Evolutionary conservation across 768 basidiomycete species (phyloP).

Genomic region (Obba rivulosa): DNA sequence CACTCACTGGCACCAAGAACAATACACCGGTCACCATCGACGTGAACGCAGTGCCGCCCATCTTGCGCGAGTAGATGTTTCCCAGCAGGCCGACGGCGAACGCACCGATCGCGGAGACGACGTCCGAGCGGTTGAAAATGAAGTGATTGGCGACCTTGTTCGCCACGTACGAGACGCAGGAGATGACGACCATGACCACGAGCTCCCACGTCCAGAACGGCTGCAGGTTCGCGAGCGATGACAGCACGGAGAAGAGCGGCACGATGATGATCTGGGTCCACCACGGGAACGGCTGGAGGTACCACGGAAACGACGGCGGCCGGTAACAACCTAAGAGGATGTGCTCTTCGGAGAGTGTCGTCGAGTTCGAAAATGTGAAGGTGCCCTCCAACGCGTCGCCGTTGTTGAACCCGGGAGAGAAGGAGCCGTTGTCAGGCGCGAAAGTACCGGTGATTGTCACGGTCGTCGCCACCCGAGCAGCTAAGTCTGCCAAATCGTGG

Average conservation of each 20-base stretch:
- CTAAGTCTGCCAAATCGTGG: constrained; percentile 46
- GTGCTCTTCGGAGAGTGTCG: constrained; percentile 39
- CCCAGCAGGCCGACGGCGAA: constrained; percentile 77
- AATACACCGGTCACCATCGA: constrained; percentile 88
- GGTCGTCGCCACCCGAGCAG: constrained; percentile 42
- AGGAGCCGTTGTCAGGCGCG: constrained; percentile 48
- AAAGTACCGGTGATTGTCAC: constrained; percentile 62
- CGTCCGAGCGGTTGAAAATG: constrained; percentile 79
- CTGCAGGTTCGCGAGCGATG: constrained; percentile 75
- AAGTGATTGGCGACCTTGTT: constrained; percentile 82
- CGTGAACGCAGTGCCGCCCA: constrained; percentile 85
- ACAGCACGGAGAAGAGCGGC: constrained; percentile 64
- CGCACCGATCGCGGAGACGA: constrained; percentile 82
- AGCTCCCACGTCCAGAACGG: constrained; percentile 68
- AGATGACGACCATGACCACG: constrained; percentile 80
- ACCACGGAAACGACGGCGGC: constrained; percentile 62
- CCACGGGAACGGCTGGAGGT: constrained; percentile 72
- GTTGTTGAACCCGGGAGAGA: constrained; percentile 32
- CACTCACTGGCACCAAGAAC: constrained; percentile 78
- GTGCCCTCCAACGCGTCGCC: constrained; percentile 49
- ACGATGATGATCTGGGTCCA: constrained; percentile 78
- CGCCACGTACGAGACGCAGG: constrained; percentile 71
- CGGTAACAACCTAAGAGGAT: constrained; percentile 70
- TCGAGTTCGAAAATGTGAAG: constrained; percentile 59
- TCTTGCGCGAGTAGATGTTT: constrained; percentile 75